phyloP scores from a whole-genome alignment of 352 stramenopile genomes.

The Phytophthora crassamura region DNA sequence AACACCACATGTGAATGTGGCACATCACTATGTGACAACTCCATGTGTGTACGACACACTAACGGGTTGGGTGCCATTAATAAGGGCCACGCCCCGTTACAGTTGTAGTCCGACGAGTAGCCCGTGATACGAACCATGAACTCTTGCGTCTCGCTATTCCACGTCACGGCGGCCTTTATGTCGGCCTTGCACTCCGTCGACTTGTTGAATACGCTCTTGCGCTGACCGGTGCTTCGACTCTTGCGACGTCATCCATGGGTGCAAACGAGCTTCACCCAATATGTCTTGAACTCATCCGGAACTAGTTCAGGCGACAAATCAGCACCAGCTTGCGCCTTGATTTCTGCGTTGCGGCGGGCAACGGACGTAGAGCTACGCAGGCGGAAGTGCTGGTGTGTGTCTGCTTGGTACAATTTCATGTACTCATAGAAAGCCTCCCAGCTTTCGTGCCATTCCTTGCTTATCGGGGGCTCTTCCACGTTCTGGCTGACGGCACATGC shows the following conservation, averaged over 20 bases:
- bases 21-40: too few species aligned
- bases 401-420: conserved; percentile 1
- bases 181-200: too few species aligned
- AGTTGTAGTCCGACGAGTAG: too few species aligned
- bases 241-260: conserved; percentile 16
- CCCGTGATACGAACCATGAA: too few species aligned
- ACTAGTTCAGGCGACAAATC: background rate
- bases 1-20: too few species aligned
- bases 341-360: too few species aligned
- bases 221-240: conserved; percentile 2
- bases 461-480: conserved; percentile 2
- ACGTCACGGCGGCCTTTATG: too few species aligned
- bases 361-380: conserved; percentile 3
- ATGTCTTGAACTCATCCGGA: conserved; percentile 9
- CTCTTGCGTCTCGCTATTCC: too few species aligned
- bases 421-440: conserved; percentile 7
- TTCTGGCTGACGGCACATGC: background rate
- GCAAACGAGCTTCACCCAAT: conserved; percentile 1
- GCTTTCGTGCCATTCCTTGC: conserved; percentile 6
- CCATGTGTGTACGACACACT: too few species aligned
- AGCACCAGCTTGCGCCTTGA: background rate
- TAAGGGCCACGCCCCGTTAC: too few species aligned
- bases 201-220: conserved; percentile 13
- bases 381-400: conserved; percentile 12
- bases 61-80: too few species aligned